Evolutionary conservation across 2,329 filamentous ascomycete genomes (phyloP).

Genomic region (Phoma sp.): DNA sequence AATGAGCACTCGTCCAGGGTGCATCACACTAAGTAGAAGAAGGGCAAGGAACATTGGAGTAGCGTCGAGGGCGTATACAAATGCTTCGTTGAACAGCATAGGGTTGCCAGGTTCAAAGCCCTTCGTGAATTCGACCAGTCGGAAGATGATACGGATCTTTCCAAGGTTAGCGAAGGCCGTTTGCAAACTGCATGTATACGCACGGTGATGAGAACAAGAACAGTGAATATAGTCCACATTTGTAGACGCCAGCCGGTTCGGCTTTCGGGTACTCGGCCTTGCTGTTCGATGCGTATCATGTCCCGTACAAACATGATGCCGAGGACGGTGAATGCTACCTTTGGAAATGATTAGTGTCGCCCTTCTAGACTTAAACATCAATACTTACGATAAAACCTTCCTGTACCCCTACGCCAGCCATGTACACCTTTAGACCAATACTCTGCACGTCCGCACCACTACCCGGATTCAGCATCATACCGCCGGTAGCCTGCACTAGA

Average conservation of each 20-base stretch:
- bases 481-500: constrained; percentile 53
- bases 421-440: constrained; percentile 52
- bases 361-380: neutral
- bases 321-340: neutral
- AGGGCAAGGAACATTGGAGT: constrained; percentile 60
- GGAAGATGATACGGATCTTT: constrained; percentile 63
- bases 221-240: constrained; percentile 2
- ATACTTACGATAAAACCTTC: constrained; percentile 37
- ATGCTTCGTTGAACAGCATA: constrained; percentile 59
- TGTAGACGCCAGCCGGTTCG: neutral
- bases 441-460: constrained; percentile 35
- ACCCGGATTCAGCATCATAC: constrained; percentile 42
- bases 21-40: constrained; percentile 28
- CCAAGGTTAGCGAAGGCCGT: constrained; percentile 46
- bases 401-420: constrained; percentile 41
- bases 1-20: constrained; percentile 33
- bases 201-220: neutral
- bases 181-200: neutral
- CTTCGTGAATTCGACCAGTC: constrained; percentile 62
- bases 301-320: neutral
- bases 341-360: neutral
- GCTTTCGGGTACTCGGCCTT: neutral
- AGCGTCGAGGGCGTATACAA: constrained; percentile 60
- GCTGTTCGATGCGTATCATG: neutral
- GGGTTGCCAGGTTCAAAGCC: constrained; percentile 52